Evolutionary conservation across 2,329 filamentous ascomycete species (phyloP), one percentile per base, ranked within the genome.

Genomic region (Claviceps pusilla): DNA sequence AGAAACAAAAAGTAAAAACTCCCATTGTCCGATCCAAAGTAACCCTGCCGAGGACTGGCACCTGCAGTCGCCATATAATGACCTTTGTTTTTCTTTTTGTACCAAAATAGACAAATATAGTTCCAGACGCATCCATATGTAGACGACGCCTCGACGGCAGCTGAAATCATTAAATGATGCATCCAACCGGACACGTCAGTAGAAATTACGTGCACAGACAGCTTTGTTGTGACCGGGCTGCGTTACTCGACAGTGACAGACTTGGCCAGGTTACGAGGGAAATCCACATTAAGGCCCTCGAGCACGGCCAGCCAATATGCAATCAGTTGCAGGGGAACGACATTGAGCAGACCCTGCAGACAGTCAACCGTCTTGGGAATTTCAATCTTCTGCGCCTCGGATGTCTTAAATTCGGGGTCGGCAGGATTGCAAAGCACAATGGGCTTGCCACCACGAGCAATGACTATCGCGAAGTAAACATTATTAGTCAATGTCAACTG

Each of bases 271-370:
- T 98, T 98, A 66, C 93, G 86, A 56, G 93, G 93, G 82, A 97
- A 97, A 70, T 98, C 93, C 57, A 98, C 93, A 69, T 98, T 97
- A 61, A 96, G 77, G 52, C 90, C 91, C 76, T 95, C 93, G 61
- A 86, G 86, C 64, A 98, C 91, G 54, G 93, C 93, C 60, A 98
- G 83, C 91, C 93, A 97, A 80, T 98, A 98, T 57, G 93, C 88
- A 75, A 98, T 96, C 64, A 98, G 79, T 77, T 98, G 93, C 65
- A 98, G 80, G 52, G 93, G 93, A 62, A 98, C 88, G 66, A 98
- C 93, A 73, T 98, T 98, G 67, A 98, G 81, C 63, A 98, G 84
- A 71, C 93, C 93, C 77, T 98, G 93, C 56, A 98, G 81, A 64
- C 85, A 87, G 68, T 98, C 93, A 57, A 96, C 89, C 7, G 91